Evolutionary conservation across 768 basidiomycete species (phyloP), one percentile per base, ranked within the genome.

Genomic region (Lentinula boryana): DNA sequence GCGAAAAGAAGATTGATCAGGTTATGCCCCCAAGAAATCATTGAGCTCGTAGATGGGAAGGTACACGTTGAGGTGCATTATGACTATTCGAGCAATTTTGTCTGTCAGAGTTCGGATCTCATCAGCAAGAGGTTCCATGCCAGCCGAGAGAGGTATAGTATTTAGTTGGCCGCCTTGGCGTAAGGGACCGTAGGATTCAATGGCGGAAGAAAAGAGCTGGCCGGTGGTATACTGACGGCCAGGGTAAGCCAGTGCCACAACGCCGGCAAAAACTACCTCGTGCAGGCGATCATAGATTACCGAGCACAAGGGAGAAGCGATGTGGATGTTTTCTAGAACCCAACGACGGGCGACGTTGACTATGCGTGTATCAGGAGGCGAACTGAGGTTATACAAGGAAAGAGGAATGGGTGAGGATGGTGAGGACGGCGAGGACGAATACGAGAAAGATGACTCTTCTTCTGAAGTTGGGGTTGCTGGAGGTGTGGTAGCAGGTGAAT

Each of bases 1-100:
- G 3, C 13, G 33, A 55, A 41, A n/a, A 40, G 18, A 41, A 15
- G 13, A 36, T 12, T 36, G 49, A 41, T 32, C 31, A 41, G n/a
- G 15, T 60, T 23, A 60, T 41, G n/a, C 40, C 56, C 67, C 68
- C 62, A 82, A 72, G 69, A 86, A 86, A 44, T 80, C 83, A 63
- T 85, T 80, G 66, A 82, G 81, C 71, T 89, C 86, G 73, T 94
- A 94, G 60, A 92, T 70, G n/a, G 83, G 82, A 40, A 89, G 76
- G 71, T 90, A 93, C 56, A 89, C 85, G 63, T 85, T 82, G 56
- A 91, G 76, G 71, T 94, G 90, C 65, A 91, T 85, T 51, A 83
- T 75, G 2, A 86, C 86, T 57, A 95, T 79, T 61, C 87, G 84
- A 48, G 87, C 80, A 38, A 93, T 79, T 68, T 88, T 84, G 66